A percentile compares a stretch with the other conserved stretches of the same genome.
phyloP scores from a whole-genome alignment of 441 rosid genomes.

The Aquilaria agallochum region DNA sequence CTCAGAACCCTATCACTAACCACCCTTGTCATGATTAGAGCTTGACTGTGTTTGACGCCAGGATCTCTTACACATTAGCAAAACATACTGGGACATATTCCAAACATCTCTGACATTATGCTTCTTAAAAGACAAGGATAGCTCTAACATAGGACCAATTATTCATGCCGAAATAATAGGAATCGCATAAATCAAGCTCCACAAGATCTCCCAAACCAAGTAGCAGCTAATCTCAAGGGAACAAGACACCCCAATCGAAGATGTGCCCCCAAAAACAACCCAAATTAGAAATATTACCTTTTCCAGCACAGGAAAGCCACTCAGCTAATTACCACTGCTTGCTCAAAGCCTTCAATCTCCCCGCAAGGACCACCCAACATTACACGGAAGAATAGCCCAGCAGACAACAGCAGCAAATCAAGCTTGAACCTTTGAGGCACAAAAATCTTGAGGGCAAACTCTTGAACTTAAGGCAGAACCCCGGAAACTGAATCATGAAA shows the following conservation, averaged over 20 bases:
- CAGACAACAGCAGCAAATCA: slow-evolving; percentile 15
- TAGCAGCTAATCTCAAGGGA: slow-evolving; percentile 22
- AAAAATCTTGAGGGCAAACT: slow-evolving; percentile 11
- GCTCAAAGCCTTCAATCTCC: slow-evolving; percentile 13
- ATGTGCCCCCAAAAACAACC: slow-evolving; percentile 10
- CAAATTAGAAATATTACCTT: slow-evolving; percentile 15
- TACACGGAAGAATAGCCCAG: slow-evolving; percentile 17
- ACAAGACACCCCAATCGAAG: slow-evolving; percentile 11
- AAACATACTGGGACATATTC: slow-evolving; percentile 36
- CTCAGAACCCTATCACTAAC: slow-evolving; percentile 74
- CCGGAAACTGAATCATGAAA: slow-evolving; percentile 14
- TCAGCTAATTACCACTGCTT: slow-evolving; percentile 9
- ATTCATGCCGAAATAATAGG: slow-evolving; percentile 7
- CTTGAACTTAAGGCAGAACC: slow-evolving; percentile 8
- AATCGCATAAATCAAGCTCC: slow-evolving; percentile 28
- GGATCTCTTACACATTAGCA: slow-evolving; percentile 28
- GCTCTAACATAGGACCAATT: slow-evolving; percentile 6
- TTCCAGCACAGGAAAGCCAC: slow-evolving; percentile 3
- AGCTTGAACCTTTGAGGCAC: slow-evolving; percentile 16
- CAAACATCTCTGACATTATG: slow-evolving; percentile 43
- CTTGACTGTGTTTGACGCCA: slow-evolving; percentile 26
- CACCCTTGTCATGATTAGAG: slow-evolving; percentile 74
- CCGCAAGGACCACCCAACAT: slow-evolving; percentile 15
- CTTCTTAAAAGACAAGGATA: slow-evolving; percentile 11
- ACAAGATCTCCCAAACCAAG: slow-evolving; percentile 21